Evolutionary conservation across 179 eudicot species (phyloP), one percentile per base, ranked within the genome.

Genomic region (Heliamphora pulchella): DNA sequence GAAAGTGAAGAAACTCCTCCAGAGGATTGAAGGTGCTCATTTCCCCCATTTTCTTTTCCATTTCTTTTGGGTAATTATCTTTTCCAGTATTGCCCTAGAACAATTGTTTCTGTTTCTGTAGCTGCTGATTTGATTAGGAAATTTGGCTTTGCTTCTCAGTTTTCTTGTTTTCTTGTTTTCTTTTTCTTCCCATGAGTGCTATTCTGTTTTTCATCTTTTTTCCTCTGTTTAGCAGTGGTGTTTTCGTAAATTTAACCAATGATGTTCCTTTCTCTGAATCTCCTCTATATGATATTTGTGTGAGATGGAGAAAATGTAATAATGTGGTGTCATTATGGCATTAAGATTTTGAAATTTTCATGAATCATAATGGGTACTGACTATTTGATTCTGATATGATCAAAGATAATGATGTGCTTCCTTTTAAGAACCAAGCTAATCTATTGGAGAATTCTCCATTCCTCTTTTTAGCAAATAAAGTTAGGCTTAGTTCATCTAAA

Each of bases 1-100:
- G 79, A 87, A 88, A 84, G 94, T 92, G 66, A 92, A 91, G 90
- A 92, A 92, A 81, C 86, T 89, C 79, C 88, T 92, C 77, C 91
- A 87, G 82, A 92, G 87, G 83, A 91, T 89, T 87, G 97, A 92
- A 83, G 97, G 97, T 92, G 79, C 17, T 64, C 50, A 47, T 65
- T 57, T 77, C 4, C 47, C 41, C 69, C 14, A 17, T 10, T 62
- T 61, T 65, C 61, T 58, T 74, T 64, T 0, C 22, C 1, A 53
- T 8, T 48, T 63, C 39, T 31, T 57, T 14, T 17, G 13, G 10
- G 18, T 13, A 9, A 31, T 31, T 31, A 31, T 31, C 31, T 31
- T 31, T 31, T 31, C 31, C 31, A 31, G 31, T 31, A 31, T 31
- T 31, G 31, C 31, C 31, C 31, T 31, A 31, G 31, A 31, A 31